These are phyloP conservation scores for Coleophoma crateriformis DNA, from an alignment of 2,329 filamentous ascomycete species.

Conservation along the genomic window DNA sequence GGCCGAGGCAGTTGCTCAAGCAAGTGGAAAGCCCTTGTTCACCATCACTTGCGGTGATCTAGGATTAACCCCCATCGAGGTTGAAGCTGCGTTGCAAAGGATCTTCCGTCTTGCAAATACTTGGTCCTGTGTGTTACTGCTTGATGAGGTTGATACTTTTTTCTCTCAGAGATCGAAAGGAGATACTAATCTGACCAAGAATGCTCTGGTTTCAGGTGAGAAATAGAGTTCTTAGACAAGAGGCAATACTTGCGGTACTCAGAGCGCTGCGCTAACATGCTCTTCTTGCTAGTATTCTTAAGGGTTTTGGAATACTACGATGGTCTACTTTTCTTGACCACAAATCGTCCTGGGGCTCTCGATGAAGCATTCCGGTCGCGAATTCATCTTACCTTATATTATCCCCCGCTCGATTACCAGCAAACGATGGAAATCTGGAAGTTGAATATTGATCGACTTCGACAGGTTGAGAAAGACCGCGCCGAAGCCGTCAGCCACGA, in stretches of 20 bases:
- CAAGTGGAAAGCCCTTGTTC: conserved; percentile 8
- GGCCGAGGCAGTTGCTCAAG: conserved; percentile 9
- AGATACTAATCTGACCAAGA: conserved; percentile 29
- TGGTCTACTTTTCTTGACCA: conserved; percentile 29
- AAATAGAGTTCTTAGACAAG: not conserved
- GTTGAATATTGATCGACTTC: not conserved
- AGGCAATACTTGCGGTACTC: not conserved
- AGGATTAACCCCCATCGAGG: conserved; percentile 33
- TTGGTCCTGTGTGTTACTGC: conserved; percentile 43
- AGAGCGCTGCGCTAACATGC: conserved; percentile 31
- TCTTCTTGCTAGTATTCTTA: conserved; percentile 30
- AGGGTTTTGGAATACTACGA: conserved; percentile 28
- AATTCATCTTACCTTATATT: conserved; percentile 17
- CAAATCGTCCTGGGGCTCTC: conserved; percentile 20
- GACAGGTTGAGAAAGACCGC: not conserved
- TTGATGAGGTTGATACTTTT: conserved; percentile 39
- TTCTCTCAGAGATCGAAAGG: not conserved
- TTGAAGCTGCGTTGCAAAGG: conserved; percentile 38
- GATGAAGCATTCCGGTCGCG: conserved; percentile 22
- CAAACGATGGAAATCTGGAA: conserved; percentile 10
- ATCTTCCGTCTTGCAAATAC: conserved; percentile 40
- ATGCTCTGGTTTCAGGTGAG: conserved; percentile 22
- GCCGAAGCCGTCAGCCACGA: not conserved
- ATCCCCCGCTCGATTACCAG: conserved; percentile 1
- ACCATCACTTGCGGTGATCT: conserved; percentile 38